A percentile compares a stretch with the other conserved stretches of the same genome.
Conservation (phyloP, 1,284 basidiomycete genomes). For the Anthracocystis walkeri region DNA sequence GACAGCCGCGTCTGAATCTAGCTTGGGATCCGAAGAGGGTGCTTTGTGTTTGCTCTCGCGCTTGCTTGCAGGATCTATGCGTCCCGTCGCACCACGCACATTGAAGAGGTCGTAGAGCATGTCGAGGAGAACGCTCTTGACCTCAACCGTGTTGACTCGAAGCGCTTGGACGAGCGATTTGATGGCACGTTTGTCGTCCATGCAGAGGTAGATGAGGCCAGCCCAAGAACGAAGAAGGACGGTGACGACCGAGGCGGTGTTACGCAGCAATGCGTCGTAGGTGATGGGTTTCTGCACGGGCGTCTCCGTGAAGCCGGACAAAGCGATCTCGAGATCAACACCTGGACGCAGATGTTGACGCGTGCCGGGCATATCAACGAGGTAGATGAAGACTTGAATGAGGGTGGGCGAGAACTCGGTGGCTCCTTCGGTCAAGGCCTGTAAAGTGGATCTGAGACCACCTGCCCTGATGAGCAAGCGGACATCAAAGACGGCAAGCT, state of each 20-base stretch:
- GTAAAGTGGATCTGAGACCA: slow-evolving; percentile 86
- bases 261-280: slow-evolving; percentile 74
- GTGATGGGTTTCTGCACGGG: slow-evolving; percentile 79
- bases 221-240: slow-evolving; percentile 90
- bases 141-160: slow-evolving; percentile 85
- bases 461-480: slow-evolving; percentile 84
- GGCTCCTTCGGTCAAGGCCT: slow-evolving; percentile 87
- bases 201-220: slow-evolving; percentile 92
- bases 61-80: slow-evolving; percentile 46
- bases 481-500: slow-evolving; percentile 89
- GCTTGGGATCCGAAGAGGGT: slow-evolving; percentile 19
- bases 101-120: slow-evolving; percentile 94
- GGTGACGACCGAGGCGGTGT: slow-evolving; percentile 81
- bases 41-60: slow-evolving; percentile 41
- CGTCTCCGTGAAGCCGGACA: slow-evolving; percentile 74
- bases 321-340: slow-evolving; percentile 84
- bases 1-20: slow-evolving; percentile 4
- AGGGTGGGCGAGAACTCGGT: slow-evolving; percentile 85
- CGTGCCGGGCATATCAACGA: slow-evolving; percentile 87
- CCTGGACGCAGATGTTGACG: slow-evolving; percentile 83
- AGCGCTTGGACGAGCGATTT: slow-evolving; percentile 86
- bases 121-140: slow-evolving; percentile 77
- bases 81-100: slow-evolving; percentile 37
- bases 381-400: slow-evolving; percentile 83
- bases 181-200: slow-evolving; percentile 87